Conservation (phyloP, 257 asterid species). For the Salvia hispanica region DNA sequence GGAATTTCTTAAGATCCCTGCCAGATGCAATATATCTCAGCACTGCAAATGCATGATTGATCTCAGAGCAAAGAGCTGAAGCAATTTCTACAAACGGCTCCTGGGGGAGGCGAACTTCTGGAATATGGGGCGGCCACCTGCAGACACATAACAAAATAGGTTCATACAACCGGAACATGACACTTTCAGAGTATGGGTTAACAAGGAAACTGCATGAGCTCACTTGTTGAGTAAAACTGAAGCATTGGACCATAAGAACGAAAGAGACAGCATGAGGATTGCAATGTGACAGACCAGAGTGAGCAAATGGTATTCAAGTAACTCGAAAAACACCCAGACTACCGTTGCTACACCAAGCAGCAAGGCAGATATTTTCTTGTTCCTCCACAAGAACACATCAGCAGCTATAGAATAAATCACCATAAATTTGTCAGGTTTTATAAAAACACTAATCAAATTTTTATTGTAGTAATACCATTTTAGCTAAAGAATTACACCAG, state of each 20-base stretch:
- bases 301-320: conserved; percentile 78
- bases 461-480: background rate
- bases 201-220: conserved; percentile 25
- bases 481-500: background rate
- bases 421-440: conserved; percentile 22
- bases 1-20: conserved; percentile 80
- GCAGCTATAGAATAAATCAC: conserved; percentile 57
- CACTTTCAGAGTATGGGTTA: background rate
- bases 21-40: conserved; percentile 78
- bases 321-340: conserved; percentile 75
- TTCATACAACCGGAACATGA: background rate
- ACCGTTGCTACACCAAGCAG: conserved; percentile 83
- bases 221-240: conserved; percentile 72
- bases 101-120: conserved; percentile 70
- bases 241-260: conserved; percentile 86
- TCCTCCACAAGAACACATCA: conserved; percentile 89
- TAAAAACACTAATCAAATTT: background rate
- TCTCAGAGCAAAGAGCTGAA: conserved; percentile 56
- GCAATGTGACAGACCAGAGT: conserved; percentile 69
- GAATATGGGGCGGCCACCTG: conserved; percentile 77
- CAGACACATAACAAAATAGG: conserved; percentile 10
- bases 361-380: conserved; percentile 75
- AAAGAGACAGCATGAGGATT: conserved; percentile 55
- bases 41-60: conserved; percentile 57
- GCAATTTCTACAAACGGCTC: conserved; percentile 69